phyloP scores from a whole-genome alignment of 2,329 filamentous ascomycete genomes.

The Hymenoscyphus occultus region DNA sequence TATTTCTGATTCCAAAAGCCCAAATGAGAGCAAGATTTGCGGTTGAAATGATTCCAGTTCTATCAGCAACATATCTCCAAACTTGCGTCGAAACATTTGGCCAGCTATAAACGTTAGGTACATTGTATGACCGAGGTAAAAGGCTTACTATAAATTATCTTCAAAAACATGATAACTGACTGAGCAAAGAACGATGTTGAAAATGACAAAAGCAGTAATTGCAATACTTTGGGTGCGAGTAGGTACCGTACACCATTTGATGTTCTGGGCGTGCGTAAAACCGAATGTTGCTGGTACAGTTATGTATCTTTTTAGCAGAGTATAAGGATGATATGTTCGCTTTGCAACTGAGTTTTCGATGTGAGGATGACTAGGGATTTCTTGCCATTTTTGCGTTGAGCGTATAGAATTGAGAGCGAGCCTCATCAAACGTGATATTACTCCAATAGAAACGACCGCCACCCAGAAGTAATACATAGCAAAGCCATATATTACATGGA shows the following conservation, averaged over 20 bases:
- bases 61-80: conserved; percentile 57
- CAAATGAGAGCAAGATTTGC: conserved; percentile 63
- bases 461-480: conserved; percentile 44
- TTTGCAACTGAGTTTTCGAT: background rate
- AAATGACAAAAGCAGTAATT: conserved; percentile 38
- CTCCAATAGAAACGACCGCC: conserved; percentile 39
- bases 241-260: conserved; percentile 39
- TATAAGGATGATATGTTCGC: background rate
- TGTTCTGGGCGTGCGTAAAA: conserved; percentile 37
- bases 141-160: conserved; percentile 10
- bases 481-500: conserved; percentile 41
- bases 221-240: conserved; percentile 44
- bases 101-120: conserved; percentile 34
- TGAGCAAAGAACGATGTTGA: conserved; percentile 37
- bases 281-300: conserved; percentile 45
- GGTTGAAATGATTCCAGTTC: conserved; percentile 62
- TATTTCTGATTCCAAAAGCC: conserved; percentile 66
- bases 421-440: conserved; percentile 35
- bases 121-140: background rate
- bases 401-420: conserved; percentile 5
- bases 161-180: conserved; percentile 9
- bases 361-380: background rate
- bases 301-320: conserved; percentile 38
- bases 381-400: background rate
- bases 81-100: conserved; percentile 35